Evolutionary conservation across 495 filamentous ascomycete species (phyloP), one percentile per base, ranked within the genome.

Genomic region (Elaphomyces granulatus): DNA sequence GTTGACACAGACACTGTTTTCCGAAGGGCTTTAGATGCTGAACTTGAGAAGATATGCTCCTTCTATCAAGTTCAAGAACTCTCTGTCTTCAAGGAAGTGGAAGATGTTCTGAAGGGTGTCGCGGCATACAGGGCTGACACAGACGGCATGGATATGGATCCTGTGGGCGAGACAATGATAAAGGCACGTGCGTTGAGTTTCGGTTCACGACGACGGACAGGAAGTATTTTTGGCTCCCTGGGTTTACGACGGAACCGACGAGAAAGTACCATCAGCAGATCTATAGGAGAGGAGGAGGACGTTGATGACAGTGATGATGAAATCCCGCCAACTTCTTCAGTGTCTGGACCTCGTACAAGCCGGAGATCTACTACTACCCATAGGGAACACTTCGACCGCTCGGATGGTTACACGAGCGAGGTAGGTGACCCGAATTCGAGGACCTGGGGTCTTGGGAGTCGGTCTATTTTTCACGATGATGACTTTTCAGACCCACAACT

Each of bases 21-120:
- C 50, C 66, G 66, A 36, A 75, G 77, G 40, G 79, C 85, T 20
- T 70, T 98, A 7, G 90, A 96, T 58, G 67, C 77, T 2, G 90
- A 96, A 54, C 61, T 98, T 39, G 86, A 95, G 56, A 96, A 94
- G 65, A 81, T 96, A 40, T 81, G 75, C 52, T 80, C 78, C 1
- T 98, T 96, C 60, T 96, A 84, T 59, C 72, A 74, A 41, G 60
- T 81, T 36, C 96, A 96, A 54, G 85, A 98, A 59, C 60, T 69
- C 8, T 86, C 94, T 51, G 76, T 96, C 35, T 75, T 80, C 38
- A 74, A 78, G 32, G 85, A 90, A 46, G 78, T 88, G 2, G 75
- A 80, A n/a, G 67, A 78, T 16, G 60, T 94, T 6, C 52, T 87
- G 42, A 72, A 64, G 16, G 90, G 95, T 54, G 73, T 80, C n/a